A percentile compares a stretch with the other conserved stretches of the same genome.
phyloP scores from a whole-genome alignment of 1,284 basidiomycete genomes.

The Rhodotorula sp. region DNA sequence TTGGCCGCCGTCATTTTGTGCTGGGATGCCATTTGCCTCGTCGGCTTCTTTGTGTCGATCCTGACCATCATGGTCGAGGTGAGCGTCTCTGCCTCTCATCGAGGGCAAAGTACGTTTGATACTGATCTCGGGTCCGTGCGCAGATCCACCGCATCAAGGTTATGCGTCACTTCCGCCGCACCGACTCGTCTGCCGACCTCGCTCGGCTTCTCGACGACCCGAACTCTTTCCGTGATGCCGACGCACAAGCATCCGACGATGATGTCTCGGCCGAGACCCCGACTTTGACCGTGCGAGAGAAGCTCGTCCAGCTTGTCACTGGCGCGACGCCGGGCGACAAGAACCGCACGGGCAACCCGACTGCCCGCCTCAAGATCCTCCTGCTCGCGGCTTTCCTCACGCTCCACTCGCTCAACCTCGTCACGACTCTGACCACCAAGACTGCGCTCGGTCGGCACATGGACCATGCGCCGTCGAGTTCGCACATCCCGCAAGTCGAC shows the following conservation, averaged over 20 bases:
- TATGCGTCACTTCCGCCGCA: constrained; percentile 52
- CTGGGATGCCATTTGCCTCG: constrained; percentile 83
- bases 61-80: constrained; percentile 94
- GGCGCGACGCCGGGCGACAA: constrained; percentile 42
- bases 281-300: constrained; percentile 33
- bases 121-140: constrained; percentile 19
- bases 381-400: constrained; percentile 83
- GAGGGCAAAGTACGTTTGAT: constrained; percentile 44
- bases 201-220: constrained; percentile 44
- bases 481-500: constrained; percentile 44
- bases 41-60: constrained; percentile 85
- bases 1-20: constrained; percentile 81
- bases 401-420: constrained; percentile 86
- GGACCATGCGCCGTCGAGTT: constrained; percentile 28
- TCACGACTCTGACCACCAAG: constrained; percentile 81
- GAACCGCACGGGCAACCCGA: constrained; percentile 67
- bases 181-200: constrained; percentile 44
- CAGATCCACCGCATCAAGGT: constrained; percentile 60
- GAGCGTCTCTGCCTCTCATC: constrained; percentile 21
- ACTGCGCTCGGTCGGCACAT: constrained; percentile 61
- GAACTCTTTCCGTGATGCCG: constrained; percentile 38
- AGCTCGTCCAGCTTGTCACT: constrained; percentile 38
- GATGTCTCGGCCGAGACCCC: constrained; percentile 18
- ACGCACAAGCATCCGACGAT: constrained; percentile 37
- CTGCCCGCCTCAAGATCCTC: constrained; percentile 83